Evolutionary conservation across 2,329 filamentous ascomycete species (phyloP), one percentile per base, ranked within the genome.

Genomic region (Cladophialophora carrionii): DNA sequence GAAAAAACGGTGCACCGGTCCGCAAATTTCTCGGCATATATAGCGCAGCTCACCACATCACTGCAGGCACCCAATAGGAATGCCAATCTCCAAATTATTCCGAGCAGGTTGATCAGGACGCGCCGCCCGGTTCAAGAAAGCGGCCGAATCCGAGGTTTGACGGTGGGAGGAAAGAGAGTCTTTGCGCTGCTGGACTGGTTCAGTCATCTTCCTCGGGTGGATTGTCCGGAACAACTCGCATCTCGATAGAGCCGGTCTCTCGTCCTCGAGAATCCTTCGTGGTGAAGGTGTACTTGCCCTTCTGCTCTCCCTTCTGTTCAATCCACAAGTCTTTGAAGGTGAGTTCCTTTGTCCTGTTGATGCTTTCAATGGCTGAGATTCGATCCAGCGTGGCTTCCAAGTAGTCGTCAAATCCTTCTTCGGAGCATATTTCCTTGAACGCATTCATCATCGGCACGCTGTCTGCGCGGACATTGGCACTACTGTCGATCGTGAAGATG

Each of bases 391-490:
- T 98, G 2, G 85, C 88, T 67, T 96, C 88, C 17, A 99, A 80
- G 75, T 92, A 89, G 69, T 93, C 82, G 26, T 92, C 87, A 76
- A 99, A 99, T 5, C 90, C 90, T 3, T 87, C 84, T 71, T 89
- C 78, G 2, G 81, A 76, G 74, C 92, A 96, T 12, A 99, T 93
- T 73, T 93, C 87, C 63, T 87, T 85, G 78, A 99, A 96, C 0
- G 95, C 95, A 56, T 88, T 87, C 77, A 96, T 92, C 95, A 99
- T 99, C 1, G 95, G 95, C 29, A 99, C 94, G 1, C 89, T 94
- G 76, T 96, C 94, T 1, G 95, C 95, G 54, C 95, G 88, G 7
- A 99, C 95, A 76, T 90, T 89, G 17, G 93, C 92, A 48, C 85
- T 84, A 64, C 88, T 91, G 66, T 96, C 94, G 73, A 99, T 98